phyloP scores from a whole-genome alignment of 352 stramenopile genomes.

The Globisporangium lucens region DNA sequence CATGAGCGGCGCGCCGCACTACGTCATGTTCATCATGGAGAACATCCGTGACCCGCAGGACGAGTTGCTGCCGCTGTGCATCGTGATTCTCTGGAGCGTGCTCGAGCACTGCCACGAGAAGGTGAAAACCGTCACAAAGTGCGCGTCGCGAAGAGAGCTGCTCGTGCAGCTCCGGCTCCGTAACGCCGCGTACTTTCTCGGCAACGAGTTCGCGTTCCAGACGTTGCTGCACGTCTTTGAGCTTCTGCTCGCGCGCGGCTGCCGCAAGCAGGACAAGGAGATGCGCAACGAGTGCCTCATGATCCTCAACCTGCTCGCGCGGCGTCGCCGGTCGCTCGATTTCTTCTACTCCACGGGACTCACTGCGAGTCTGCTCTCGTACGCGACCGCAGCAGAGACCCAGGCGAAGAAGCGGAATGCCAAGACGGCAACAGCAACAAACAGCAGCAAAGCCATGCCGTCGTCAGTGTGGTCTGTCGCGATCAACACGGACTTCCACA shows the following conservation, averaged over 20 bases:
- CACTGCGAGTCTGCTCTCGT: constrained; percentile 58
- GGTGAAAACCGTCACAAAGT: constrained; percentile 34
- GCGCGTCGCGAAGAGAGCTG: constrained; percentile 50
- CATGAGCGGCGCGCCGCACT: constrained; percentile 57
- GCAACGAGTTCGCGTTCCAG: constrained; percentile 54
- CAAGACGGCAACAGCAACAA: constrained; percentile 5
- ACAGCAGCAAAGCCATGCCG: constrained; percentile 4
- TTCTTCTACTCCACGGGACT: constrained; percentile 61
- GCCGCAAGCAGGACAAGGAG: constrained; percentile 76
- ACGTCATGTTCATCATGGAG: constrained; percentile 64
- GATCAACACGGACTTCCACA: constrained; percentile 49
- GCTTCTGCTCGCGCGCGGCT: constrained; percentile 50
- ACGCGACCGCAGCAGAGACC: constrained; percentile 37
- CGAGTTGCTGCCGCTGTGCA: constrained; percentile 63
- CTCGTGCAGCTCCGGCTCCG: constrained; percentile 55
- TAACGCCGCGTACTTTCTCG: constrained; percentile 64
- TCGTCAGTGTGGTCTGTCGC: constrained; percentile 19
- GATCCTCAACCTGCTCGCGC: constrained; percentile 56
- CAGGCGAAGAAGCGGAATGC: constrained; percentile 11
- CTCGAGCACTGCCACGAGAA: constrained; percentile 65
- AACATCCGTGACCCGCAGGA: constrained; percentile 53
- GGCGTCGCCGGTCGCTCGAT: constrained; percentile 40
- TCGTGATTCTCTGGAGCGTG: constrained; percentile 77
- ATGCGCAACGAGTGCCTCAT: constrained; percentile 76
- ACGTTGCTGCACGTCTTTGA: constrained; percentile 57